Conservation (phyloP, 345 rosid species). For the Hypericum perforatum region DNA sequence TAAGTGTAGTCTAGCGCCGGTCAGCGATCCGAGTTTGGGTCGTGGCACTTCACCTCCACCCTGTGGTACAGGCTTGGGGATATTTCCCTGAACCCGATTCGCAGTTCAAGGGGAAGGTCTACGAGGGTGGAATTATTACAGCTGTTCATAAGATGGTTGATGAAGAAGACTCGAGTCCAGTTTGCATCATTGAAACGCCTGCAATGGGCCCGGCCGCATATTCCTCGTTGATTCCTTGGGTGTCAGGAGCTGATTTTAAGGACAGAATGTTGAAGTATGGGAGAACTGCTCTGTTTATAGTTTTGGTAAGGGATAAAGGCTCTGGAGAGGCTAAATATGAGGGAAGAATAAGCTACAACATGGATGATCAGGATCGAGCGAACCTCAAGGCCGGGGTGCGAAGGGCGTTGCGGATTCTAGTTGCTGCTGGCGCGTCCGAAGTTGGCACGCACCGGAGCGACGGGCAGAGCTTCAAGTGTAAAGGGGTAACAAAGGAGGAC, state of each 20-base stretch:
- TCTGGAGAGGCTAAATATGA: constrained; percentile 37
- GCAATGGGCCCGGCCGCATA: constrained; percentile 36
- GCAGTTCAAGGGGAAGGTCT: constrained; percentile 27
- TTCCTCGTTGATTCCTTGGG: constrained; percentile 45
- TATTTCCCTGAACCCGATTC: constrained; percentile 67
- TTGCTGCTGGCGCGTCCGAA: constrained; percentile 66
- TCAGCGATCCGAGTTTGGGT: no score
- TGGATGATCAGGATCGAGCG: constrained; percentile 28
- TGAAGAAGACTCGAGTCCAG: constrained; percentile 12
- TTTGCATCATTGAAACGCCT: constrained; percentile 56
- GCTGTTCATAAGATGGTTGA: constrained; percentile 23
- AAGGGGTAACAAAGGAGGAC: constrained; percentile 23
- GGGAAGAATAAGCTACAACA: constrained; percentile 30
- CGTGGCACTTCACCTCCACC: constrained; percentile 87
- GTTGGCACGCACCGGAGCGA: constrained; percentile 56
- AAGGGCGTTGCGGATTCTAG: constrained; percentile 42
- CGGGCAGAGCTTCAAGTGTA: constrained; percentile 44
- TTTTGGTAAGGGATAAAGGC: constrained; percentile 37
- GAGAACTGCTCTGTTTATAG: constrained; percentile 44
- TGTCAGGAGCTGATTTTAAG: constrained; percentile 45
- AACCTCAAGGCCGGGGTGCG: constrained; percentile 34
- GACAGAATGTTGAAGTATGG: constrained; percentile 39
- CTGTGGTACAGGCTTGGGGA: constrained; percentile 81
- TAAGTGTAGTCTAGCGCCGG: no score
- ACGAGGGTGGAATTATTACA: constrained; percentile 61